phyloP scores from a whole-genome alignment of 768 basidiomycete species.

The Collybia sordida region DNA sequence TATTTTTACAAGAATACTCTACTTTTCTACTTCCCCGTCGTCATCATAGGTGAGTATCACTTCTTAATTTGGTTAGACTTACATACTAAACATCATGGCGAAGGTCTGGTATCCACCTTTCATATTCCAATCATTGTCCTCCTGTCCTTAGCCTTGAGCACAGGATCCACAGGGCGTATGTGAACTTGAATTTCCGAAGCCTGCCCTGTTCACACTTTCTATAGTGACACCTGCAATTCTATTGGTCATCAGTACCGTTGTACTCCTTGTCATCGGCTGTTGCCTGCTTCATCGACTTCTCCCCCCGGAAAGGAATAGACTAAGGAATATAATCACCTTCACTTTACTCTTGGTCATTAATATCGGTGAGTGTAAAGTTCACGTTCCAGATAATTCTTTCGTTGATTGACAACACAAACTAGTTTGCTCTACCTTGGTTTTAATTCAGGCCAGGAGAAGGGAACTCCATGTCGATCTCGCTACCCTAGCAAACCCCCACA shows the following conservation, averaged over 20 bases:
- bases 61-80: neutral
- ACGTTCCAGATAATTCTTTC: too few relatives aligned
- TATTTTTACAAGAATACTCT: too few relatives aligned
- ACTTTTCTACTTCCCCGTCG: too few relatives aligned
- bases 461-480: too few relatives aligned
- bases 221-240: slow-evolving; percentile 14
- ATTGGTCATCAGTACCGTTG: slow-evolving; percentile 15
- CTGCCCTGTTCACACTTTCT: too few relatives aligned
- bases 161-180: slow-evolving; percentile 10
- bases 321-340: slow-evolving; percentile 12
- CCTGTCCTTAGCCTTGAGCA: slow-evolving; percentile 9
- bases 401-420: too few relatives aligned
- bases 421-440: too few relatives aligned
- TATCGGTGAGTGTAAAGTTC: slow-evolving; percentile 8
- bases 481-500: too few relatives aligned
- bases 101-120: slow-evolving; percentile 8
- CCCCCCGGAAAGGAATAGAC: slow-evolving; percentile 8
- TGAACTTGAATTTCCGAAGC: neutral
- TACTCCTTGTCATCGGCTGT: slow-evolving; percentile 13
- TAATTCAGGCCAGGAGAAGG: too few relatives aligned
- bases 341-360: slow-evolving; percentile 4
- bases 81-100: neutral
- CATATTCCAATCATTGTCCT: slow-evolving; percentile 9
- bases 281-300: slow-evolving; percentile 15
- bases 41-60: too few relatives aligned